phyloP scores from a whole-genome alignment of 2,329 filamentous ascomycete genomes.

The Penicillium sp. region DNA sequence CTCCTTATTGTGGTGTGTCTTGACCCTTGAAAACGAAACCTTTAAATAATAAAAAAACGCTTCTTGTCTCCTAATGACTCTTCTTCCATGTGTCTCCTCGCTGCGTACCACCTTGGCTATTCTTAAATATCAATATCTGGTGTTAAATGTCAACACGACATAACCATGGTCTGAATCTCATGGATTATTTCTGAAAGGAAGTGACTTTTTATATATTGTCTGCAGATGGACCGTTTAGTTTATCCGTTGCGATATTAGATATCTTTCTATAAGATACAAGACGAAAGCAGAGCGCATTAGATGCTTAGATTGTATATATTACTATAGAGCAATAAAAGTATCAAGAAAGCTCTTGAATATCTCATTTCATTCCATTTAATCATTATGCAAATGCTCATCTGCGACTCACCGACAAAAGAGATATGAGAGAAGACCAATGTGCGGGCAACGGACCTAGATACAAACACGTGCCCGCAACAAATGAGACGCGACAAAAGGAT shows the following conservation, averaged over 20 bases:
- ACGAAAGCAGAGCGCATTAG: neutral
- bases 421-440: neutral
- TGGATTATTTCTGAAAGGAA: neutral
- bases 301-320: neutral
- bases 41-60: constrained; percentile 10
- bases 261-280: neutral
- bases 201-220: neutral
- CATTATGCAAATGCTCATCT: constrained; percentile 8
- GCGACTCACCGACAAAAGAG: constrained; percentile 9
- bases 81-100: neutral
- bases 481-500: neutral
- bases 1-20: constrained; percentile 5
- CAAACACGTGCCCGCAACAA: neutral
- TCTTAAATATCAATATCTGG: neutral
- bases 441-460: neutral
- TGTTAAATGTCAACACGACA: neutral
- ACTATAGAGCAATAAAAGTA: neutral
- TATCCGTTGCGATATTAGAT: neutral
- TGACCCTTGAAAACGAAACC: constrained; percentile 6
- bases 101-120: neutral
- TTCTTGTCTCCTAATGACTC: neutral
- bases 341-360: neutral
- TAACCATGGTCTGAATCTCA: neutral
- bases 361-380: constrained; percentile 13
- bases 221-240: neutral